Evolutionary conservation across 495 filamentous ascomycete genomes (phyloP).

Genomic region (Paragyromitra xinjiangensis): DNA sequence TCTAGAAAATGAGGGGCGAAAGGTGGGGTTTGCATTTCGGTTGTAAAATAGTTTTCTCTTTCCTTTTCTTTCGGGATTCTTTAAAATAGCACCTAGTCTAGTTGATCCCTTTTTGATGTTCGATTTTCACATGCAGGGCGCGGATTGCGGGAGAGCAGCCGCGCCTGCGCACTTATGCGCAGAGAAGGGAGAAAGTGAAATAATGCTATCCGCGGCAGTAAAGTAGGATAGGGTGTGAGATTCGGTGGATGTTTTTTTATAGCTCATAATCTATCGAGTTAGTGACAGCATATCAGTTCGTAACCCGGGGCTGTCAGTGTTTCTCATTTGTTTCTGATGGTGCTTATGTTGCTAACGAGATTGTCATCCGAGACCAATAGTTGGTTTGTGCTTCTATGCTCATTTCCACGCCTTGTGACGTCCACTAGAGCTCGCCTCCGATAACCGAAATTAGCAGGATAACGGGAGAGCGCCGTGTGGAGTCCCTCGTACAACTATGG

Average conservation of each 20-base stretch:
- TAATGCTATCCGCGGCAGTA: neutral
- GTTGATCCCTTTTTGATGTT: conserved; percentile 19
- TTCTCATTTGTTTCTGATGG: conserved; percentile 15
- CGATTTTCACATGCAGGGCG: conserved; percentile 9
- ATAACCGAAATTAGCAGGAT: conserved; percentile 36
- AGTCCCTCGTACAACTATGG: conserved; percentile 3
- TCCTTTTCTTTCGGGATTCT: conserved; percentile 25
- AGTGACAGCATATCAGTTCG: conserved; percentile 9
- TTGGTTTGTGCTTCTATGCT: conserved; percentile 31
- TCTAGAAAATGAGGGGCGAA: conserved; percentile 31
- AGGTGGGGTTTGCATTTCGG: conserved; percentile 35
- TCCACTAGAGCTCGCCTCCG: conserved; percentile 19
- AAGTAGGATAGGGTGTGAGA: conserved; percentile 1
- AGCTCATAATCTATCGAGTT: neutral
- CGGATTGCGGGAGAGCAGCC: conserved; percentile 2
- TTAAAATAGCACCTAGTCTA: conserved; percentile 32
- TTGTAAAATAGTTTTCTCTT: conserved; percentile 47
- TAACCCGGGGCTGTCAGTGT: conserved; percentile 1
- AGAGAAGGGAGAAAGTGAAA: neutral
- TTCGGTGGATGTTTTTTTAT: neutral
- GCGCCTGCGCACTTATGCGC: neutral
- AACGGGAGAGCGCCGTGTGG: conserved; percentile 15
- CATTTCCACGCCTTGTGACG: conserved; percentile 43
- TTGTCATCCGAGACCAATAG: conserved; percentile 18
- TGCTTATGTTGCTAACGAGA: conserved; percentile 11